These are phyloP conservation scores for Dioszegia aurantiaca DNA, from an alignment of 768 basidiomycete genomes.

Conservation along the genomic window DNA sequence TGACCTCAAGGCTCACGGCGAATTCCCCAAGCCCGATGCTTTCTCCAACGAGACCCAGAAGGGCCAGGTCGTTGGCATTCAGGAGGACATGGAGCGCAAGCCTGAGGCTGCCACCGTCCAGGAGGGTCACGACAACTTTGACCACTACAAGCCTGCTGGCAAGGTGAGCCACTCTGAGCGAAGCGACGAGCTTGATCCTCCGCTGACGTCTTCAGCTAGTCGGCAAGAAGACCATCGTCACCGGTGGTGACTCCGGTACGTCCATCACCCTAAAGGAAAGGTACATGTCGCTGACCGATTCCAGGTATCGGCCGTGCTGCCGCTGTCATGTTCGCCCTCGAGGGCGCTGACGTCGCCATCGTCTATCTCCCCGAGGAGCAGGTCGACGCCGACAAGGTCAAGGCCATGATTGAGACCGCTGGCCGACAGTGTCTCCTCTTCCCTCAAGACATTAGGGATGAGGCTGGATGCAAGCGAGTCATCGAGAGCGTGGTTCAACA, in stretches of 20 bases:
- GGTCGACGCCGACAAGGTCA: conserved; percentile 54
- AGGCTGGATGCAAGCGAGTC: conserved; percentile 48
- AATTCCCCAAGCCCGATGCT: conserved; percentile 41
- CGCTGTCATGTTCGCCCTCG: conserved; percentile 55
- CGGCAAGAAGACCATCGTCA: conserved; percentile 58
- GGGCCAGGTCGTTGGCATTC: conserved; percentile 46
- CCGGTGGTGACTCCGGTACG: conserved; percentile 56
- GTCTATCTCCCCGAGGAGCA: conserved; percentile 61
- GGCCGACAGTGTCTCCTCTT: conserved; percentile 44
- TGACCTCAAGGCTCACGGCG: conserved; percentile 19
- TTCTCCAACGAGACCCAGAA: conserved; percentile 46
- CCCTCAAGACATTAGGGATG: conserved; percentile 51
- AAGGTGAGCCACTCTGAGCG: conserved; percentile 29
- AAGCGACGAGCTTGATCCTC: background rate
- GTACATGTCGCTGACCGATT: background rate
- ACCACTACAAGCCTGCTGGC: conserved; percentile 49
- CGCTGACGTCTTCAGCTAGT: conserved; percentile 50
- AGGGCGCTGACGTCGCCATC: conserved; percentile 54
- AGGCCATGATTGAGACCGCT: conserved; percentile 33
- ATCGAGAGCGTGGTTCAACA: conserved; percentile 46
- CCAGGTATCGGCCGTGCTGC: conserved; percentile 56
- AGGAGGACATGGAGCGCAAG: conserved; percentile 49
- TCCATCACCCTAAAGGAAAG: background rate
- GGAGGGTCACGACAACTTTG: conserved; percentile 47
- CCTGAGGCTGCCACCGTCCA: conserved; percentile 44